Conservation (phyloP, 2,329 filamentous ascomycete genomes). For the Alternaria viburni region DNA sequence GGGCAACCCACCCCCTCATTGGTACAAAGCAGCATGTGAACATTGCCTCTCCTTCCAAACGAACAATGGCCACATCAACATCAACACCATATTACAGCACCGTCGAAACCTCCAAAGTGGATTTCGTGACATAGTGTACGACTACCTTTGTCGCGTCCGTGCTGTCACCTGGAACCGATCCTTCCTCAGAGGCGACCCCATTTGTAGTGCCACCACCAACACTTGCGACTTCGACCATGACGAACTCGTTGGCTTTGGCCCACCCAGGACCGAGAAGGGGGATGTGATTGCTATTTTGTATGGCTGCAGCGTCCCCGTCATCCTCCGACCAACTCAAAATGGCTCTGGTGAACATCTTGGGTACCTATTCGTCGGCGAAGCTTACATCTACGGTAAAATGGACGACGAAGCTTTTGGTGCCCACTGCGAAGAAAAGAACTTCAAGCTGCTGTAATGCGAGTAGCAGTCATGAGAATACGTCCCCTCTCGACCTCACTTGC, state of each 20-base stretch:
- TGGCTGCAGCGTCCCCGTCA: neutral
- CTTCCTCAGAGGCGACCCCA: neutral
- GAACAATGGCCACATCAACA: neutral
- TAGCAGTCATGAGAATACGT: neutral
- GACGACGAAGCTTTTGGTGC: neutral
- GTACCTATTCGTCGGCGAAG: neutral
- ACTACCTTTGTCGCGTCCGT: neutral
- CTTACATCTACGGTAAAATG: neutral
- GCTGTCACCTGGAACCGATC: neutral
- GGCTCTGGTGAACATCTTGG: neutral
- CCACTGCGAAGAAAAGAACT: neutral
- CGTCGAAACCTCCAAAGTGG: neutral
- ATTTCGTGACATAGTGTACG: neutral
- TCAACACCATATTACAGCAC: neutral
- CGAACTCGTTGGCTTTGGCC: neutral
- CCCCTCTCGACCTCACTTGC: neutral
- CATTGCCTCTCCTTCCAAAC: neutral
- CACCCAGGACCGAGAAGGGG: neutral
- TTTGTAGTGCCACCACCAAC: neutral
- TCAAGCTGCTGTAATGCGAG: neutral
- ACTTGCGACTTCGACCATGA: neutral
- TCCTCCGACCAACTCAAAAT: neutral
- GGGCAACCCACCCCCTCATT: neutral
- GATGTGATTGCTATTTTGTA: neutral
- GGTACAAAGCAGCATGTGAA: neutral